A percentile compares a stretch with the other conserved stretches of the same genome.
Evolutionary conservation across 108 stramenopile species (phyloP).

Genomic region (Chaetoceros muelleri): DNA sequence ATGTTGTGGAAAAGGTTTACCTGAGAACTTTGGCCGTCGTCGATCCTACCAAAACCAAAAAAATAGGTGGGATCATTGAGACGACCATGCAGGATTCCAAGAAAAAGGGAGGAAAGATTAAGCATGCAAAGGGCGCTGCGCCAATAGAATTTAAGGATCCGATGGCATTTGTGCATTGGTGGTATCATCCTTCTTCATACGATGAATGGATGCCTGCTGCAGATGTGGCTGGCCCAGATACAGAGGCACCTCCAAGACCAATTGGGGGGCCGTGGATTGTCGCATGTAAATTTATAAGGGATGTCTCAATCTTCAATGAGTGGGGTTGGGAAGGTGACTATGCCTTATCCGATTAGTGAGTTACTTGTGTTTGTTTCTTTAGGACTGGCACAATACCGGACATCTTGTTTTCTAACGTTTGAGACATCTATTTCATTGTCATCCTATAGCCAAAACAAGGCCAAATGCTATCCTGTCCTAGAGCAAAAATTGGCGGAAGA

Average conservation of each 20-base stretch:
- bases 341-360: conserved; percentile 28
- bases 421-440: not conserved
- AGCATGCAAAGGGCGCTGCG: not conserved
- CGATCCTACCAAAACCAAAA: conserved; percentile 5
- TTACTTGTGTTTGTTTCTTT: not conserved
- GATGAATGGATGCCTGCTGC: conserved; percentile 36
- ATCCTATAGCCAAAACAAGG: not conserved
- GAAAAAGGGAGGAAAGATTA: not conserved
- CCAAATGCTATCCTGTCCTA: not conserved
- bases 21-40: conserved; percentile 20
- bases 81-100: conserved; percentile 1
- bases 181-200: conserved; percentile 28
- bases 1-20: conserved; percentile 18
- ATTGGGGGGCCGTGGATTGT: conserved; percentile 19
- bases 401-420: too few species aligned
- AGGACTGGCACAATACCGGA: not conserved
- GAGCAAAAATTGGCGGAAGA: not conserved
- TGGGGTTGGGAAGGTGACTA: conserved; percentile 36
- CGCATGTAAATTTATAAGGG: conserved; percentile 31
- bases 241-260: conserved; percentile 2
- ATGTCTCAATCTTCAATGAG: conserved; percentile 32
- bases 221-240: conserved; percentile 12
- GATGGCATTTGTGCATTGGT: conserved; percentile 32
- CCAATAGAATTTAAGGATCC: not conserved
- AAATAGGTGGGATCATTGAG: conserved; percentile 5